phyloP scores from a whole-genome alignment of 495 filamentous ascomycete species.

The Annulohypoxylon nitens region DNA sequence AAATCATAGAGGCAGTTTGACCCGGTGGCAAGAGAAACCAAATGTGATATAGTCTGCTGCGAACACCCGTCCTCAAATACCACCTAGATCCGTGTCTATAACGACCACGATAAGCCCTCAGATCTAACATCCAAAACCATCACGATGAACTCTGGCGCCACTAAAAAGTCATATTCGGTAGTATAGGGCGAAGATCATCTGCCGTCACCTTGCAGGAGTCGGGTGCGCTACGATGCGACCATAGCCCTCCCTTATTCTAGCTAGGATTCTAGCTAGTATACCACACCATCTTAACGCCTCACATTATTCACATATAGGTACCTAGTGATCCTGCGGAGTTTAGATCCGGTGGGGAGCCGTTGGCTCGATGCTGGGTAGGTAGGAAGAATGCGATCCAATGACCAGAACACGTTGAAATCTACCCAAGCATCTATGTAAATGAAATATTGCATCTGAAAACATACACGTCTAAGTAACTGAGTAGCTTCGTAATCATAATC shows the following conservation, averaged over 20 bases:
- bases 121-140: conserved; percentile 16
- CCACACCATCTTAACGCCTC: conserved; percentile 18
- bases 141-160: conserved; percentile 22
- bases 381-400: conserved; percentile 18
- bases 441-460: conserved; percentile 3
- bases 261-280: background rate
- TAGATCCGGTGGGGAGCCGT: background rate
- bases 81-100: background rate
- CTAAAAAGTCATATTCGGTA: conserved; percentile 21
- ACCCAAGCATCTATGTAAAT: background rate
- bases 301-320: background rate
- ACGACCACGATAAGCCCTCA: background rate
- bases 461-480: conserved; percentile 8
- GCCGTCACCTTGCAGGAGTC: conserved; percentile 39
- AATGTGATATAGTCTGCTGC: conserved; percentile 9
- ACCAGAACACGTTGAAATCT: conserved; percentile 19
- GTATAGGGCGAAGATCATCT: conserved; percentile 34
- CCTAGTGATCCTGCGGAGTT: background rate
- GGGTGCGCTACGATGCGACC: conserved; percentile 32
- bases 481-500: conserved; percentile 15
- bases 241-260: conserved; percentile 23
- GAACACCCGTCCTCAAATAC: background rate
- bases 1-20: background rate
- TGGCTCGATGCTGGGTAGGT: background rate
- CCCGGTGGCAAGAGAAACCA: background rate